phyloP scores from a whole-genome alignment of 1,284 basidiomycete genomes.

The Waitea zeae region DNA sequence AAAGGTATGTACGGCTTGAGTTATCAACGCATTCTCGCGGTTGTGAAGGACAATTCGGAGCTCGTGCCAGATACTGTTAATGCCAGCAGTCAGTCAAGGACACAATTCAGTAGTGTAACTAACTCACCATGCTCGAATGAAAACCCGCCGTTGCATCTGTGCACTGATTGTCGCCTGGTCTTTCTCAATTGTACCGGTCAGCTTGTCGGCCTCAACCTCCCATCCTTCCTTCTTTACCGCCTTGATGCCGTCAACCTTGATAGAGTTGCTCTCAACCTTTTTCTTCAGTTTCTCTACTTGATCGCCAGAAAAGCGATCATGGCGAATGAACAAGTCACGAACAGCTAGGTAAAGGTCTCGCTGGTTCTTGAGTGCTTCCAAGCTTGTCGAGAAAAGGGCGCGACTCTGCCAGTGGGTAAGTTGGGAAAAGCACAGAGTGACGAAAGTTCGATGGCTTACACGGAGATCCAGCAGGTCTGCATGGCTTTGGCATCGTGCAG shows the following conservation, averaged over 20 bases:
- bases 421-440: not conserved
- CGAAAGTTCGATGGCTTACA: conserved; percentile 27
- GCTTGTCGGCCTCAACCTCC: conserved; percentile 67
- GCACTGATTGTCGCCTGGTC: conserved; percentile 60
- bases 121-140: conserved; percentile 66
- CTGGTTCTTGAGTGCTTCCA: conserved; percentile 65
- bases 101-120: conserved; percentile 3
- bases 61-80: conserved; percentile 79
- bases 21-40: conserved; percentile 69
- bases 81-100: too few relatives aligned
- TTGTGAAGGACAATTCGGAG: conserved; percentile 78
- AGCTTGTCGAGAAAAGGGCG: conserved; percentile 39
- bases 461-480: conserved; percentile 65
- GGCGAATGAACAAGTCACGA: conserved; percentile 69
- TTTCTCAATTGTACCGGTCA: conserved; percentile 50
- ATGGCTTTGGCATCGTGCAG: conserved; percentile 54
- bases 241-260: conserved; percentile 61
- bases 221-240: conserved; percentile 59
- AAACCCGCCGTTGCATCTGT: conserved; percentile 58
- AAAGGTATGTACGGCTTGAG: conserved; percentile 53
- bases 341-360: conserved; percentile 78
- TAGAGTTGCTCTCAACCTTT: conserved; percentile 57
- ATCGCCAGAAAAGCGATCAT: conserved; percentile 71
- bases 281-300: conserved; percentile 76
- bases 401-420: conserved; percentile 27